Base-by-base conservation (phyloP, 1,139 yeast genomes). In the Yamadazyma trypodendri region DNA sequence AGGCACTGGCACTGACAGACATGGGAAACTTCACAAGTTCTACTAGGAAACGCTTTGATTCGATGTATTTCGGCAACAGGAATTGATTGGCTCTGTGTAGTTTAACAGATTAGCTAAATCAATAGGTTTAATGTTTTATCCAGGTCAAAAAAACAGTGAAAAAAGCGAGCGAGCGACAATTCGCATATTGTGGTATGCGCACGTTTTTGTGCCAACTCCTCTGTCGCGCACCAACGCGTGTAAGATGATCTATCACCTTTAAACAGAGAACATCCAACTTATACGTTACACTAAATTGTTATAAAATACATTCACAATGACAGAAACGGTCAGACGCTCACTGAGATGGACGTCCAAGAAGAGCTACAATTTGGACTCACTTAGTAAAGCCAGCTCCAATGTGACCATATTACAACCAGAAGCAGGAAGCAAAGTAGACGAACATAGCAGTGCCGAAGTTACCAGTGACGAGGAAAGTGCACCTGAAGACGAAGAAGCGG, bases 1-100 rank as follows among this genome's bases (percentile, higher is more conserved):
- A 43, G 3, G 39, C 46, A 35, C 41, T 45, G n/a, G 41, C 39
- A 28, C 41, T 39, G 5, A 21, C 37, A 11, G 43, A 41, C 44
- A 39, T 41, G 14, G 21, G 21, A 5, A 6, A 18, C 21, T 18
- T 5, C 21, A 8, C 21, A 16, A 29, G 7, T 24, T 12, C 13
- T 7, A 24, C 44, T 44, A 10, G 34, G 36, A 15, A 39, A 30
- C 27, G 50, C 8, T 14, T 24, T 4, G 5, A 12, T 12, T 5
- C 15, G 15, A 42, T 46, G 6, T 13, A 5, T n/a, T 5, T 29
- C 14, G 16, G 13, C 24, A 29, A 29, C 15, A 12, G 6, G 11
- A 21, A 21, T 29, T 29, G 24, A 21, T 21, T 12, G 32, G 24
- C 17, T 4, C 21, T 18, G 32, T n/a, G n/a, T 12, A 11, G 6